These are phyloP conservation scores for Linanthus parryae DNA, from an alignment of 148 eudicot genomes.

Conservation along the genomic window DNA sequence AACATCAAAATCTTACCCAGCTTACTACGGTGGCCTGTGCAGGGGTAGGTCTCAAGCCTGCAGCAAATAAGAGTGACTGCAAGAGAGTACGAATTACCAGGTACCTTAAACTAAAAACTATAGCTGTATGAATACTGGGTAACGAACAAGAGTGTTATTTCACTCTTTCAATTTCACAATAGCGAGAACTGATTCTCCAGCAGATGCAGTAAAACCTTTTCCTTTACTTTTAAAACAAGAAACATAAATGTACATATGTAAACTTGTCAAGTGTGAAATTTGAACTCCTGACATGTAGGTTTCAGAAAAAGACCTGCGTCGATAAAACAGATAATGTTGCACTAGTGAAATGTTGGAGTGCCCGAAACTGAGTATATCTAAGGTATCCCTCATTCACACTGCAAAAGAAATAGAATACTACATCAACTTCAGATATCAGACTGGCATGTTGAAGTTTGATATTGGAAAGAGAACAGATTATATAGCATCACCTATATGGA, in stretches of 20 bases:
- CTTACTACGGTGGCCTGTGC: conserved; percentile 98
- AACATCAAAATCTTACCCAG: conserved; percentile 57
- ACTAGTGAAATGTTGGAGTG: conserved; percentile 87
- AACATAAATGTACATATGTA: no score
- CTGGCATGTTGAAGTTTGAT: not conserved
- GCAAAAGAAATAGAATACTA: conserved; percentile 22
- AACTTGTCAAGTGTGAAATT: no score
- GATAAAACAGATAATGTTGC: conserved; percentile 93
- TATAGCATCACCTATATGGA: conserved; percentile 71
- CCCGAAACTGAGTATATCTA: conserved; percentile 91
- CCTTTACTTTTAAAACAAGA: no score
- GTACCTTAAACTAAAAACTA: no score
- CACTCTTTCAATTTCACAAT: not conserved
- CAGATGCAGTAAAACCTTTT: no score
- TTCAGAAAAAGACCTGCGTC: conserved; percentile 75
- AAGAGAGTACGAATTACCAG: conserved; percentile 51
- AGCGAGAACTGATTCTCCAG: no score
- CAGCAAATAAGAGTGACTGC: conserved; percentile 99
- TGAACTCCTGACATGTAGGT: no score
- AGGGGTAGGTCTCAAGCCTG: conserved; percentile 99
- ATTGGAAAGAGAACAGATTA: not conserved
- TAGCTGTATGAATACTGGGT: no score
- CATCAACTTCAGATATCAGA: not conserved
- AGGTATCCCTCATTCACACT: conserved; percentile 98
- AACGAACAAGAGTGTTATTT: not conserved